Base-by-base conservation (phyloP, 306 rosid species). In the Canavalia gladiata region DNA sequence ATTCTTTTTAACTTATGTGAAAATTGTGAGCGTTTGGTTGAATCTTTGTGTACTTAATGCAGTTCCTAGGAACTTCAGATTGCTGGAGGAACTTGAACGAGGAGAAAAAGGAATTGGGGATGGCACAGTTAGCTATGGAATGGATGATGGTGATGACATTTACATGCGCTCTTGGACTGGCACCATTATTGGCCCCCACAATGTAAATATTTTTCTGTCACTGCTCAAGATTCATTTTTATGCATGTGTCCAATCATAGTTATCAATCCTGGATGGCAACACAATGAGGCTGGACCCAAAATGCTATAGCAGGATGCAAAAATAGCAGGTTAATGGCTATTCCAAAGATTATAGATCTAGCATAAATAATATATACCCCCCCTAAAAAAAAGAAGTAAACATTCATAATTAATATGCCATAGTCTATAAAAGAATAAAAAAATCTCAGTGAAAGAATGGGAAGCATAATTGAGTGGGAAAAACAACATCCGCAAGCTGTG, bases 91-190 rank as follows among this genome's bases (percentile, higher is more conserved):
- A 66, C 98, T 96, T 69, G 99, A 96, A 87, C 92, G 99, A 0
- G 99, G 99, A 70, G 97, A 93, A 81, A 93, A 93, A 60, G 97
- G 97, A 2, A 93, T 93, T 65, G 97, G 97, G 55, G 97, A 93
- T 75, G 97, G 97, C 82, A 90, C 97, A 43, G 97, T 93, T 52
- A 93, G 97, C 88, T 93, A 93, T 83, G 99, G 99, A 62, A 96
- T 96, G 99, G 99, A 96, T 31, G 99, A 96, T 5, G 98, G 99
- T 57, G 99, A 96, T 79, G 99, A 96, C 85, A 96, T 96, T 83
- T 94, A 92, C 90, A 96, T 96, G 99, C 93, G 93, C 71, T 91
- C 96, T 52, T 91, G 96, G 96, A 91, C 96, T 56, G 96, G 96
- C 78, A 91, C 99, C 86, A 80, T 96, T 46, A 96, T 96, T 82